Evolutionary conservation across 2,329 filamentous ascomycete species (phyloP), one percentile per base, ranked within the genome.

Genomic region (Grosmannia serpens): DNA sequence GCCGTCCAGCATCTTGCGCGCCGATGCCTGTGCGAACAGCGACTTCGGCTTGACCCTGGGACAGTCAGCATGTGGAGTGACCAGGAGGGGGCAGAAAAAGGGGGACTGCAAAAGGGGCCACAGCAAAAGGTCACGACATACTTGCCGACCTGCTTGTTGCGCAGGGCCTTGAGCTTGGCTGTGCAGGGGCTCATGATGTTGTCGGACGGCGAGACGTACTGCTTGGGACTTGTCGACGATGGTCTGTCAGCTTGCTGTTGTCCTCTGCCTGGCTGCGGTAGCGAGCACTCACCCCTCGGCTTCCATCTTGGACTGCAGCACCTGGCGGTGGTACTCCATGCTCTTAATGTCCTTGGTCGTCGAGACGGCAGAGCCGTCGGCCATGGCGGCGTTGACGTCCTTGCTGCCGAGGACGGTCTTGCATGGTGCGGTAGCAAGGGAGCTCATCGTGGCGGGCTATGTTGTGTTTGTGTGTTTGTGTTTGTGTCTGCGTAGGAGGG

Each of bases 121-220:
- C 22, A 26, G 47, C 20, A 38, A 29, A 27, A 6, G 3, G 29
- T 31, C 46, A 33, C 47, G 5, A 79, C 82, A 69, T 78, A 89
- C 86, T 91, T 92, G 74, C 80, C 81, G 62, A 85, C 85, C 67
- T 89, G 86, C 77, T 90, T 91, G 74, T 83, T 88, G 73, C 88
- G 87, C 72, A 91, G 83, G 47, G 87, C 86, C 63, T 80, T 87
- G 66, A 94, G 81, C 79, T 94, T 94, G 71, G 88, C 86, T 22
- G 86, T 88, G 72, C 88, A 91, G 41, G 89, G 89, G 66, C 87
- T 91, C 85, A 91, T 88, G 76, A 95, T 91, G 73, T 84, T 85
- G 72, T 95, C 89, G n/a, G 88, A 91, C 3, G 89, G 89, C 22
- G 87, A 91, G 70, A 91, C 77, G 73, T 91, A 92, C 65, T 64